Base-by-base conservation (phyloP, 345 rosid species). In the Linum trigynum region DNA sequence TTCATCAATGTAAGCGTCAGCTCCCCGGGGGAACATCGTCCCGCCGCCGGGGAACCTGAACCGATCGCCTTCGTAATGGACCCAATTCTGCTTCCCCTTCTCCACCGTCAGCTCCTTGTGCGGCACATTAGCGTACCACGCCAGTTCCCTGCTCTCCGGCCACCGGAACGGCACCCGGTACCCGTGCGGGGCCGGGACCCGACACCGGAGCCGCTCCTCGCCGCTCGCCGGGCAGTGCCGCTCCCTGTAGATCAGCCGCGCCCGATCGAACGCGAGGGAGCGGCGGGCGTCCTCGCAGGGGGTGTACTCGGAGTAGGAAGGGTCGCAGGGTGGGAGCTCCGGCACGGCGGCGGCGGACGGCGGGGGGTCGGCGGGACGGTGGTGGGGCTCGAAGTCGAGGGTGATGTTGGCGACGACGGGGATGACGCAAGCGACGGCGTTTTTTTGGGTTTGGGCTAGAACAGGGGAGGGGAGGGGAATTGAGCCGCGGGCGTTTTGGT, bases 31-130 rank as follows among this genome's bases (percentile, higher is more conserved):
- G 65, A 94, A 94, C 97, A 86, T 94, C 51, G 99, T 94, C 66
- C 99, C 99, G 0, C 97, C 99, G 0, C 99, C 99, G 2, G 99
- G 99, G 63, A 94, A 94, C 40, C 76, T 69, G 79, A 94, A 79
- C 73, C 81, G 81, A 43, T 86, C 88, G 0, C 91, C 86, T 59
- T 84, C 81, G 14, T 76, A 81, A 58, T 67, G 80, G 53, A 94
- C 83, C 97, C 99, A 94, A 56, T 94, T 94, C 84, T 94, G 99
- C 7, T 78, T 79, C 81, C 80, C 83, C 57, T 94, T 94, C 88
- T 90, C 99, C 8, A 88, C 85, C 3, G 88, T 84, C 73, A 94
- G 72, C 69, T 88, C 89, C 71, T 83, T 86, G 51, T 94, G 99
- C 2, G 99, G 99, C 38, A 86, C 96, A 68, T 94, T 90, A 8